Base-by-base conservation (phyloP, 805 yeast genomes). In the Helenozyma baotianmanensis region DNA sequence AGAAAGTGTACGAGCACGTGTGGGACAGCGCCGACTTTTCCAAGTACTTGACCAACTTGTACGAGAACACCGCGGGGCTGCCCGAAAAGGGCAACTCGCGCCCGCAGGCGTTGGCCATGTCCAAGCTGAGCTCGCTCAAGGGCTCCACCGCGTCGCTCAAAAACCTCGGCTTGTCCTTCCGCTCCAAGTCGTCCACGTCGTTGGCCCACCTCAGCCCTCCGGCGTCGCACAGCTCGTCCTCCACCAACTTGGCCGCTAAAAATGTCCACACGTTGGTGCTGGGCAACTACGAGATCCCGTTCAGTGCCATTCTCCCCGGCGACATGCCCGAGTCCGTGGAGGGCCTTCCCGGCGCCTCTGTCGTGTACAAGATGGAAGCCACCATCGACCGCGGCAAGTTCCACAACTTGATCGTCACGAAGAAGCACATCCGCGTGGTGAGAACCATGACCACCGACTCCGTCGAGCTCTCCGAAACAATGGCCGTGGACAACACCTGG, bases 401-500 rank as follows among this genome's bases (percentile, higher is more conserved):
- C 50, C 74, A 80, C 32, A 73, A 72, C 40, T 78, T 79, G 36
- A 56, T 90, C 45, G 51, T 68, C 6, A 70, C 88, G 12, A 79
- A 76, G 46, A 84, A 79, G 57, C 87, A 80, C 49, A 43, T 92
- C 3, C 76, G 95, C 40, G 78, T 92, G 8, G 76, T 92, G 9
- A 72, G 98, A 49, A 90, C 97, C 0, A 62, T 90, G 38, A 79
- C 95, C 2, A 75, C 95, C 1, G 97, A 90, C 56, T 74, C 94
- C 1, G 74, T 84, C 3, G 97, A 92, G 49, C 66, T 88, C 15
- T 73, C 94, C 0, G 97, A 90, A 56, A 86, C 97, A 0, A 84
- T 89, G 47, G 85, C 95, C 0, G 94, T 90, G 21, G 96, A 88
- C 52, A 90, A 90, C 54, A 80, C 89, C 1, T 90, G 97, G 97